Evolutionary conservation across 495 filamentous ascomycete genomes (phyloP).

Genomic region (Rusavskia elegans): DNA sequence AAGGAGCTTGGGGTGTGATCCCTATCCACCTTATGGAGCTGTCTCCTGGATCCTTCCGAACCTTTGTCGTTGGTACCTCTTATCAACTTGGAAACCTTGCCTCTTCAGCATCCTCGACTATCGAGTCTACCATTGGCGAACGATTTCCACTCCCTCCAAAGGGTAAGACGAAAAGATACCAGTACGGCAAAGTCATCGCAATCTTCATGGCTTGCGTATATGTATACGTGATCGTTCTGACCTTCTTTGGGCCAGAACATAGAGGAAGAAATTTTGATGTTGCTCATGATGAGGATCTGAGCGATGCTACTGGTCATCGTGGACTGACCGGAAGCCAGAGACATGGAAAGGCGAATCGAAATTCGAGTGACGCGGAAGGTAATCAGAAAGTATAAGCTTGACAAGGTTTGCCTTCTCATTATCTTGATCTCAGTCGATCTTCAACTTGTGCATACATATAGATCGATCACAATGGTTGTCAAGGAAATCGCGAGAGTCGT

Average conservation of each 20-base stretch:
- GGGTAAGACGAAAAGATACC: slow-evolving; percentile 37
- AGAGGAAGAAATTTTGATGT: slow-evolving; percentile 50
- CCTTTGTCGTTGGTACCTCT: slow-evolving; percentile 66
- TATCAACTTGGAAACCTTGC: slow-evolving; percentile 83
- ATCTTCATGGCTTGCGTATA: slow-evolving; percentile 93
- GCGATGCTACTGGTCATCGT: slow-evolving; percentile 31
- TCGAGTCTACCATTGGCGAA: slow-evolving; percentile 70
- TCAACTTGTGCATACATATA: too few species aligned
- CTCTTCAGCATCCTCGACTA: slow-evolving; percentile 64
- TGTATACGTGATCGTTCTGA: slow-evolving; percentile 60
- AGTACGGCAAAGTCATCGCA: slow-evolving; percentile 81
- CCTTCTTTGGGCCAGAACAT: slow-evolving; percentile 63
- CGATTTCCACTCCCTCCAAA: slow-evolving; percentile 56
- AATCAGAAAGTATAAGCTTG: not conserved
- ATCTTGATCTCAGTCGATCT: too few species aligned
- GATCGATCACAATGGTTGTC: too few species aligned
- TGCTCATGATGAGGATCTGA: slow-evolving; percentile 46
- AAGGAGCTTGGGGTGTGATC: slow-evolving; percentile 74
- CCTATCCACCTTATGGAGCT: slow-evolving; percentile 83
- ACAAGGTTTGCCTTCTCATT: too few species aligned
- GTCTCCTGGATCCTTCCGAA: slow-evolving; percentile 64
- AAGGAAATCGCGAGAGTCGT: too few species aligned
- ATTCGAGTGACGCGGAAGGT: slow-evolving; percentile 6
- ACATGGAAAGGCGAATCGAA: slow-evolving; percentile 1
- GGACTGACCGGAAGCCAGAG: slow-evolving; percentile 4